Evolutionary conservation across 108 stramenopile species (phyloP), one percentile per base, ranked within the genome.

Genomic region (Schizochytrium sp.): DNA sequence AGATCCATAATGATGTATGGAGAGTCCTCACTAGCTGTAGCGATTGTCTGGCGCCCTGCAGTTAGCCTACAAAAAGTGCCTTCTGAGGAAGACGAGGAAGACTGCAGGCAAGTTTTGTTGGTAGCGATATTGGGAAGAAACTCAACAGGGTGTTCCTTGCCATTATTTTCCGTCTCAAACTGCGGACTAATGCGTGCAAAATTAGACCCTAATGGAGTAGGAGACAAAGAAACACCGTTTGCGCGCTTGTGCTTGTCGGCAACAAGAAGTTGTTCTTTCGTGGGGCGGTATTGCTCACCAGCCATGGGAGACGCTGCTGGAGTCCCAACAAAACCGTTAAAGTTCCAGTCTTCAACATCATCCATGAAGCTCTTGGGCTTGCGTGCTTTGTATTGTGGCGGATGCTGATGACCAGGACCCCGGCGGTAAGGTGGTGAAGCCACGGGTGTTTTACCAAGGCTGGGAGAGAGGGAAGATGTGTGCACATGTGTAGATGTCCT

Each of bases 41-140:
- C 5, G 3, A 83, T 83, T 28, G 28, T 5, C 53, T 83, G 76
- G 50, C 55, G 50, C 50, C 55, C 76, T 38, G 49, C 76, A 7
- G 50, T 83, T n/a, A 83, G 76, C 53, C 76, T 17, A 53, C 76
- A 83, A 83, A 83, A 83, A 10, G 76, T 83, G 5, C 76, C 76
- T n/a, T 47, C 76, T 53, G 76, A 83, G 10, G 76, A 83, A 10
- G 76, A 83, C 15, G 76, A 83, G 2, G 76, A 83, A 0, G 50
- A 55, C 47, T 55, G 50, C 17, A 83, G 47, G 28, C 76, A 83
- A 8, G 50, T 83, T 13, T 55, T 83, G 3, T 83, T 83, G 50
- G 55, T 55, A 8, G 47, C 76, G n/a, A 83, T 40, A 42, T 83
- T 83, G 17, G 76, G 76, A 38, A 83, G 53, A 83, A 83, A 83